These are phyloP conservation scores for Vitis rotundifolia DNA, from an alignment of 164 flowering plant species.

Conservation along the genomic window DNA sequence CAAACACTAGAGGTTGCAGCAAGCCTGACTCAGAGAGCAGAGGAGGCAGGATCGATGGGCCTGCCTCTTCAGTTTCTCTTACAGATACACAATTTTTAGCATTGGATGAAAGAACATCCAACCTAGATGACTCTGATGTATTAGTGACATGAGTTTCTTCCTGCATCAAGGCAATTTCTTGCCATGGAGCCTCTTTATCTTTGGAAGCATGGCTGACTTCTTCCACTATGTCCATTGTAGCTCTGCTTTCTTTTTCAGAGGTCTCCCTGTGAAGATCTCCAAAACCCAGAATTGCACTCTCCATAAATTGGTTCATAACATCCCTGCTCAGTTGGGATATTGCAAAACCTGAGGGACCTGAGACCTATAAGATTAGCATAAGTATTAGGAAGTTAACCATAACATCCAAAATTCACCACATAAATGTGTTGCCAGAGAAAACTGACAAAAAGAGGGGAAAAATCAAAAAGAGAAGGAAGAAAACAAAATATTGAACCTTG, in stretches of 20 bases:
- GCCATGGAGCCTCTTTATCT: slow-evolving; percentile 16
- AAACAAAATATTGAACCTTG: too few relatives aligned
- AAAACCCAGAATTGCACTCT: slow-evolving; percentile 16
- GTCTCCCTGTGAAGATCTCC: slow-evolving; percentile 12
- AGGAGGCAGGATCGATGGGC: slow-evolving; percentile 12
- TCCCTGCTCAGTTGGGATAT: slow-evolving; percentile 19
- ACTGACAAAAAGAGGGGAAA: too few relatives aligned
- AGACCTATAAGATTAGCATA: slow-evolving; percentile 33
- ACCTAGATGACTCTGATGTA: slow-evolving; percentile 16
- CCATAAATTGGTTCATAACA: slow-evolving; percentile 13
- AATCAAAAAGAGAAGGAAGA: too few relatives aligned
- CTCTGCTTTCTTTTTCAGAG: slow-evolving; percentile 7
- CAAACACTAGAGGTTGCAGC: slow-evolving; percentile 15
- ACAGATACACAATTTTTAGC: slow-evolving; percentile 7
- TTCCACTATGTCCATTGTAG: slow-evolving; percentile 8
- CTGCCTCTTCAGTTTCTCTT: slow-evolving; percentile 15
- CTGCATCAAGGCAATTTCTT: slow-evolving; percentile 13
- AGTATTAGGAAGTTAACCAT: slow-evolving; percentile 6
- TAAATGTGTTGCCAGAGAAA: too few relatives aligned
- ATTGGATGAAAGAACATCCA: slow-evolving; percentile 17
- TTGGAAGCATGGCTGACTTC: slow-evolving; percentile 14
- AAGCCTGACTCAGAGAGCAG: slow-evolving; percentile 12
- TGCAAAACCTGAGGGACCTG: slow-evolving; percentile 21
- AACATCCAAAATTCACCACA: background rate
- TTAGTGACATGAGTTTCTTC: slow-evolving; percentile 19